These are phyloP conservation scores for Cercophora sp. DNA, from an alignment of 495 filamentous ascomycete genomes.

Conservation along the genomic window DNA sequence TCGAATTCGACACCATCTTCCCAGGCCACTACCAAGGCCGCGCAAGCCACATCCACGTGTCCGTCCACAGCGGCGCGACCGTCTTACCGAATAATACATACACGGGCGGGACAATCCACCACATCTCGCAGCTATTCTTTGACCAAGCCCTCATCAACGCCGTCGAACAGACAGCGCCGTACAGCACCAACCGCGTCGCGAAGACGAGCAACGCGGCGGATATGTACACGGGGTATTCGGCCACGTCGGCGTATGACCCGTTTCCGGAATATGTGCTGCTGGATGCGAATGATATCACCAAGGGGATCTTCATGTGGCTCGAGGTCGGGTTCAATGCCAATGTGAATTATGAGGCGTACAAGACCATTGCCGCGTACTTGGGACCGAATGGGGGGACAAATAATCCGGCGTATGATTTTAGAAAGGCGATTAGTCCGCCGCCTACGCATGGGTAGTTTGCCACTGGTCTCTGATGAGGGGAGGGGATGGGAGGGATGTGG, in stretches of 20 bases:
- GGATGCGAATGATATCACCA: conserved; percentile 35
- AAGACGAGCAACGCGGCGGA: conserved; percentile 45
- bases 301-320: conserved; percentile 56
- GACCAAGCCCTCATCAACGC: conserved; percentile 46
- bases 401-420: background rate
- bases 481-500: too few relatives aligned
- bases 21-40: conserved; percentile 58
- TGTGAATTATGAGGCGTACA: background rate
- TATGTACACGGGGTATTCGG: conserved; percentile 32
- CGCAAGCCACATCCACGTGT: conserved; percentile 56
- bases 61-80: conserved; percentile 43
- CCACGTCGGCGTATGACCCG: conserved; percentile 37
- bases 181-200: conserved; percentile 47
- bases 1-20: conserved; percentile 53
- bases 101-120: conserved; percentile 42
- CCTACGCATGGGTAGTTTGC: background rate
- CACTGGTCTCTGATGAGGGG: too few relatives aligned
- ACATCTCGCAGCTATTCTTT: conserved; percentile 58
- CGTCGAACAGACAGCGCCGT: conserved; percentile 52
- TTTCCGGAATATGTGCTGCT: conserved; percentile 44
- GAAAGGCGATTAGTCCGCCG: background rate
- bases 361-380: background rate
- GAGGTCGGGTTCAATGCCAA: conserved; percentile 53
- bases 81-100: conserved; percentile 43
- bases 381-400: background rate